Base-by-base conservation (phyloP, 257 asterid genomes). In the Handroanthus guayacan region DNA sequence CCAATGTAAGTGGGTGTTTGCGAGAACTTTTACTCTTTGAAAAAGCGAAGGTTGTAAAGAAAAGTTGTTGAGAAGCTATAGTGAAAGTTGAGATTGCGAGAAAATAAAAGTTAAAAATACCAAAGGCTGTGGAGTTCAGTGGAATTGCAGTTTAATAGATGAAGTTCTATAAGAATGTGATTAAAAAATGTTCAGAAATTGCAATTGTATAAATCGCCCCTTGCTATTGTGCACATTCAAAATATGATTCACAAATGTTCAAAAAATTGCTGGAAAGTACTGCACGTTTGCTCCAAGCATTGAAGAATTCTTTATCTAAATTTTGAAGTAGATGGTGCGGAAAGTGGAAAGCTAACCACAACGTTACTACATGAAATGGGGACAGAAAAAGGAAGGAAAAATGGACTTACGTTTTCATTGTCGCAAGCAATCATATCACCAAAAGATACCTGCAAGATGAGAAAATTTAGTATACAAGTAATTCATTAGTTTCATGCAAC, bases 341-440 rank as follows among this genome's bases (percentile, higher is more conserved):
- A 60, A 60, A 55, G 62, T 5, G 55, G 54, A 18, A 79, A 76
- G 60, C 39, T 56, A 58, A 10, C 36, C 57, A 39, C n/a, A 20
- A 11, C 17, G 17, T 14, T 31, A 68, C 64, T 73, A 39, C 57
- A 17, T 57, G 51, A 50, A 43, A n/a, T 45, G 17, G 69, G 51
- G 72, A 41, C 71, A 65, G 25, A 34, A 56, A 74, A 62, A 16
- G 44, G 31, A 62, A 79, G 65, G 67, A 70, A 67, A 55, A 69
- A 20, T 39, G 14, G 78, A 74, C 48, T 81, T 83, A 94, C 97
- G 43, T 87, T 90, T 80, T 95, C 98, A 83, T 95, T 95, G 92
- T 95, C 99, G 45, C 99, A 95, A 58, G 99, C 98, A 86, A 95
- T 95, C 99, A 95, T 95, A 85, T 95, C 98, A 67, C 99, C 98